Percentiles rank a stretch among this genome's conserved stretches.
phyloP scores from a whole-genome alignment of 2,329 filamentous ascomycete species.

The Chrysoporthe austroafricana region DNA sequence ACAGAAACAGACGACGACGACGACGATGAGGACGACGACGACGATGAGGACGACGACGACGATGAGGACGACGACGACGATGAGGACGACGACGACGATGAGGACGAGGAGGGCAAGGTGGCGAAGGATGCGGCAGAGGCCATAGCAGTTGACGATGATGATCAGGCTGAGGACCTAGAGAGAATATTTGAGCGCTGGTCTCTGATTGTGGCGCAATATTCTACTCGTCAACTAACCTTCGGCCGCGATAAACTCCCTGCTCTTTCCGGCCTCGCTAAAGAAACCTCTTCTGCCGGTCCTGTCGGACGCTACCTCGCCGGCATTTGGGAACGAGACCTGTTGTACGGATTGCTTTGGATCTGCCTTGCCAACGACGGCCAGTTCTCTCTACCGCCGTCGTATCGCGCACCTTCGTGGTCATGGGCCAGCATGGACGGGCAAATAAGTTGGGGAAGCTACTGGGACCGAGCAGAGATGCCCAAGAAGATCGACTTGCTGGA shows the following conservation, averaged over 20 bases:
- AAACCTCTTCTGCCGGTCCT: background rate
- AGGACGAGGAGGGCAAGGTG: background rate
- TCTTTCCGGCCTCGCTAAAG: background rate
- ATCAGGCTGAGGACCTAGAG: background rate
- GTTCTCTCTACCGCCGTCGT: background rate
- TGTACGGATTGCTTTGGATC: background rate
- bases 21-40: too few species aligned
- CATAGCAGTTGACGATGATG: background rate
- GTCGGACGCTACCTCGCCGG: conserved; percentile 6
- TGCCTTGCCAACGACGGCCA: background rate
- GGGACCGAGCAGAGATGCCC: background rate
- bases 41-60: background rate
- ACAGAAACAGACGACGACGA: background rate
- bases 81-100: background rate
- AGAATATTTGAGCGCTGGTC: background rate
- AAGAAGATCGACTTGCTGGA: conserved; percentile 3
- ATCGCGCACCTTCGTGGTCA: conserved; percentile 7
- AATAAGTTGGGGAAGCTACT: background rate
- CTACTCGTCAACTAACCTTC: background rate
- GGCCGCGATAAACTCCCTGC: conserved; percentile 4
- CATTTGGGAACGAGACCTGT: conserved; percentile 2
- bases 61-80: background rate
- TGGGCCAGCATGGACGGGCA: conserved; percentile 1
- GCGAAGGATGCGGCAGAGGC: background rate
- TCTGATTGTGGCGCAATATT: background rate